Percentiles rank a stretch among this genome's conserved stretches.
Evolutionary conservation across 2,329 filamentous ascomycete species (phyloP).

Genomic region (Dothiorella sarmentorum): DNA sequence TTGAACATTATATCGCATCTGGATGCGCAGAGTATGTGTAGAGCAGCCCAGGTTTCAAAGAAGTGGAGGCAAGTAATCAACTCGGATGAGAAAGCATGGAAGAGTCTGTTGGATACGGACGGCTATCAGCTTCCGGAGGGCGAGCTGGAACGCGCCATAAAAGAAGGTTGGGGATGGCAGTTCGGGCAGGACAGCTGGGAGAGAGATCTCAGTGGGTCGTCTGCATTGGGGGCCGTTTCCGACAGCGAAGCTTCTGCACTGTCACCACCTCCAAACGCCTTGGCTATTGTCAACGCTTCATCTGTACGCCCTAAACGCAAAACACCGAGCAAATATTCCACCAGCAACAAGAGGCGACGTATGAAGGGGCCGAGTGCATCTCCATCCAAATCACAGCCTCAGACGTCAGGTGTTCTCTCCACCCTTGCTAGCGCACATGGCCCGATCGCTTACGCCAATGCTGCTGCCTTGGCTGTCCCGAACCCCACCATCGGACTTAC

Average conservation of each 20-base stretch:
- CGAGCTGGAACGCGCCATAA: constrained; percentile 80
- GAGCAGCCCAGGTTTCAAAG: constrained; percentile 88
- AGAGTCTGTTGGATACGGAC: constrained; percentile 80
- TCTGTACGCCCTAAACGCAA: constrained; percentile 40
- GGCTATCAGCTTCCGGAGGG: constrained; percentile 74
- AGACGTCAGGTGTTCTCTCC: constrained; percentile 45
- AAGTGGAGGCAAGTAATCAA: constrained; percentile 90
- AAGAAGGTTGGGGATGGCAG: constrained; percentile 97
- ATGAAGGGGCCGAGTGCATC: constrained; percentile 50
- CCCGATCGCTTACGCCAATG: constrained; percentile 79
- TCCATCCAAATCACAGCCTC: constrained; percentile 37
- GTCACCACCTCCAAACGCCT: constrained; percentile 20
- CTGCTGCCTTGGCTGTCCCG: constrained; percentile 77
- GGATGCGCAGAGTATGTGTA: constrained; percentile 80
- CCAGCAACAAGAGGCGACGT: constrained; percentile 53
- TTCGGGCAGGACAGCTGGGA: constrained; percentile 76
- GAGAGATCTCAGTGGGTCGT: constrained; percentile 67
- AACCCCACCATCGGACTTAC: constrained; percentile 77
- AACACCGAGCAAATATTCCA: constrained; percentile 34
- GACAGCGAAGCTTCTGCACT: constrained; percentile 37
- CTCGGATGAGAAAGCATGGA: constrained; percentile 93
- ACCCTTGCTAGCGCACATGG: constrained; percentile 63
- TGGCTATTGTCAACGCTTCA: constrained; percentile 19
- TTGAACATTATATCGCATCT: constrained; percentile 85
- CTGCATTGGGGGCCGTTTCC: constrained; percentile 28